Evolutionary conservation across 805 yeast genomes (phyloP), one percentile per base, ranked within the genome.

Genomic region (Kodamaea restingae): DNA sequence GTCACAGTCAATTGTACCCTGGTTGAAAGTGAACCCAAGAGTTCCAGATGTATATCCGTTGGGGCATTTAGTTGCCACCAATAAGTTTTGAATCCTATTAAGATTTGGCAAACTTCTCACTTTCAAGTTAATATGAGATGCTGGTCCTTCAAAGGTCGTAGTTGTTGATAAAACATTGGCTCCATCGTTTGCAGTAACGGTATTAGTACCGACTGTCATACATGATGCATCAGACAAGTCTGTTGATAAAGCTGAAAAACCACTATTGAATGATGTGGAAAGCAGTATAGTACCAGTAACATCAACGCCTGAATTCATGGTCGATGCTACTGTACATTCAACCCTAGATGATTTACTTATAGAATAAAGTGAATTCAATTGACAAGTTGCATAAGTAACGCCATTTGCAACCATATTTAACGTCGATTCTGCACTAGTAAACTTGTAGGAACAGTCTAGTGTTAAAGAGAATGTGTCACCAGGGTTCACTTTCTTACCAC

Each of bases 361-460:
- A 17, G 35, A 20, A 18, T 43, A 49, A 22, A 47, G 46, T 21
- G 42, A 36, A 15, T 27, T 40, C 7, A 50, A 40, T 4, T 17
- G 15, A 48, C 64, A 60, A 11, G 52, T 52, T 6, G 63, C 64
- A 37, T 46, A 54, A 4, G 33, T 29, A 5, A 24, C 36, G 3
- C 39, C 40, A 15, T 47, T 28, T n/a, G 35, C 46, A 4, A 15
- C 24, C 30, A 47, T 41, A 21, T 38, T 30, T 7, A 43, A 14
- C 10, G 45, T 40, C 7, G 34, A 11, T 1, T 34, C 12, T 7
- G 25, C 17, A 10, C 45, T 2, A 15, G 50, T 47, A 27, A 44
- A 45, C 35, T 47, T 50, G 39, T 36, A 50, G 18, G 43, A 50
- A 39, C 49, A 42, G 4, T 52, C 50, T 29, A 51, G 32, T 8